These are phyloP conservation scores for Oxyria digyna DNA, from an alignment of 148 eudicot genomes.

Conservation along the genomic window DNA sequence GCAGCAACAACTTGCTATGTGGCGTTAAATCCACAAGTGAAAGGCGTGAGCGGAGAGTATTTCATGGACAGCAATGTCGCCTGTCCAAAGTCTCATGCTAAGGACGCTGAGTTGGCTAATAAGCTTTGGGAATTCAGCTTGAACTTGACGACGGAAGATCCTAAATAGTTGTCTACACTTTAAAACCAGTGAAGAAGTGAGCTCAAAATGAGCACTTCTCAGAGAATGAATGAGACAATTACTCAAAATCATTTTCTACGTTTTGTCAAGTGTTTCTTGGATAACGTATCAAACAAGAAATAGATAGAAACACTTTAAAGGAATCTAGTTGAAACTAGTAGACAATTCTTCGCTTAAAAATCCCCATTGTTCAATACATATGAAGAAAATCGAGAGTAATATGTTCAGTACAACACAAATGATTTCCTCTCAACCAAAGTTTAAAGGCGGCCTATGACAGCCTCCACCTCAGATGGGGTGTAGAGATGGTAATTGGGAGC, in stretches of 20 bases:
- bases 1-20: constrained; percentile 34
- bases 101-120: constrained; percentile 19
- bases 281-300: background rate
- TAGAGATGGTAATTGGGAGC: constrained; percentile 89
- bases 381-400: background rate
- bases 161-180: background rate
- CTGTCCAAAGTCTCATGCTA: constrained; percentile 16
- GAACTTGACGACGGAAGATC: constrained; percentile 22
- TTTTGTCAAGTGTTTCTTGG: too few relatives aligned
- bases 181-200: too few relatives aligned
- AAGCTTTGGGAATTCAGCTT: constrained; percentile 33
- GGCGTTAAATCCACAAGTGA: constrained; percentile 27
- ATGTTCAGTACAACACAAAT: background rate
- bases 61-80: constrained; percentile 28
- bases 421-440: background rate
- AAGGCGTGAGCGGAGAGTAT: constrained; percentile 26
- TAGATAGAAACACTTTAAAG: background rate
- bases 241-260: too few relatives aligned
- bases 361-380: background rate
- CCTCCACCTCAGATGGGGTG: constrained; percentile 86
- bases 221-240: too few relatives aligned
- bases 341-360: background rate
- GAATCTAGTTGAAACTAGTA: constrained; percentile 1
- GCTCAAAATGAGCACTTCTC: too few relatives aligned
- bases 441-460: constrained; percentile 74